Conservation (phyloP, 108 stramenopile species). For the Fistulifera solaris region DNA sequence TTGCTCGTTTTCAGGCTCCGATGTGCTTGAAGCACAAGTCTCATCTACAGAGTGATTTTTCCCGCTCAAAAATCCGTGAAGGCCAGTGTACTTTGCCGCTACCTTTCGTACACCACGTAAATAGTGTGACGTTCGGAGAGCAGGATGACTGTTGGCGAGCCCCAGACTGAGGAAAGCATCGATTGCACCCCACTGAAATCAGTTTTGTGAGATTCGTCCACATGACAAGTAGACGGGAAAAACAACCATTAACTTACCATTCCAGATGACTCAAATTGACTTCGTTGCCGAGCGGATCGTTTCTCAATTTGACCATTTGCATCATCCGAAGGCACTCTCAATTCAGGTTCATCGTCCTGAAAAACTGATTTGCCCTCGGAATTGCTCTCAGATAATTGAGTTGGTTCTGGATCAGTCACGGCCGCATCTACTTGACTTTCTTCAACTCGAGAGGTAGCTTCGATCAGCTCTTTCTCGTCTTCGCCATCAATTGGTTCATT, state of each 20-base stretch:
- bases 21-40: neutral
- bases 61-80: slow-evolving; percentile 79
- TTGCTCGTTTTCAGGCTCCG: slow-evolving; percentile 8
- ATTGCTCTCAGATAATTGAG: no score
- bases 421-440: no score
- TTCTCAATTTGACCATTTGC: no score
- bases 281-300: neutral
- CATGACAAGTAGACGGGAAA: neutral
- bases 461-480: no score
- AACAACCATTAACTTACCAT: neutral
- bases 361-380: no score
- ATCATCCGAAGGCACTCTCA: no score
- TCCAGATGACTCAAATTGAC: neutral
- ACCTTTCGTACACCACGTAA: slow-evolving; percentile 61
- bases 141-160: neutral
- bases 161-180: neutral
- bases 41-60: slow-evolving; percentile 22
- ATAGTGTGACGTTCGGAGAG: neutral
- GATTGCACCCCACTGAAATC: neutral
- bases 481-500: no score
- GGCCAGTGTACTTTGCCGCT: slow-evolving; percentile 49
- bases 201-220: neutral
- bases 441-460: no score
- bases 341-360: no score
- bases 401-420: no score